A percentile compares a stretch with the other conserved stretches of the same genome.
phyloP scores from a whole-genome alignment of 2,329 filamentous ascomycete species.

The Sclerotinia subarctica region DNA sequence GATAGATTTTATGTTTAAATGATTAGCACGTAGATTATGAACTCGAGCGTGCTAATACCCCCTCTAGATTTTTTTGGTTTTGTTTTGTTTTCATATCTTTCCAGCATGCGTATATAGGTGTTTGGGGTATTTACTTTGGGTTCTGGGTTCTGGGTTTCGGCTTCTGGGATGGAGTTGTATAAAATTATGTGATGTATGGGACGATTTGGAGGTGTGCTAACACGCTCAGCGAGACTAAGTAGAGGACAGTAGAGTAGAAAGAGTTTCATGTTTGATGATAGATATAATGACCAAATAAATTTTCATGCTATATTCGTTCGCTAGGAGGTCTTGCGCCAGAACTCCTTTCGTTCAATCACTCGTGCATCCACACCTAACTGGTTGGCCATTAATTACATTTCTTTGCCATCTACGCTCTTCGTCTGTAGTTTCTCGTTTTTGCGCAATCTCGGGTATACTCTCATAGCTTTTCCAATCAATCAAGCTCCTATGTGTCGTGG shows the following conservation, averaged over 20 bases:
- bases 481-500: not conserved
- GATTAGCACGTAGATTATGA: constrained; percentile 1
- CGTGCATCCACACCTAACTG: not conserved
- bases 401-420: not conserved
- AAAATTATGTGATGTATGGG: constrained; percentile 19
- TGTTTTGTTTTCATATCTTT: not conserved
- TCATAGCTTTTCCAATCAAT: constrained; percentile 3
- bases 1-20: constrained; percentile 18
- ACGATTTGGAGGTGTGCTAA: constrained; percentile 12
- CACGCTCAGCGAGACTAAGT: not conserved
- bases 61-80: constrained; percentile 4
- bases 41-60: constrained; percentile 23
- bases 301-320: constrained; percentile 7
- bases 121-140: not conserved
- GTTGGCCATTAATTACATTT: constrained; percentile 13
- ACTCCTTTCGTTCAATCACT: constrained; percentile 7
- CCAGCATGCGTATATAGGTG: constrained; percentile 2
- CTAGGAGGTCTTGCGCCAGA: constrained; percentile 7
- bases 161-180: constrained; percentile 18
- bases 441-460: constrained; percentile 22
- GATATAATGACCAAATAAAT: constrained; percentile 16
- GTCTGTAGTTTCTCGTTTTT: not conserved
- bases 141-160: not conserved
- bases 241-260: not conserved
- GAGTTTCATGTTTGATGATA: constrained; percentile 12